These are phyloP conservation scores for Pistacia atlantica DNA, from an alignment of 345 rosid species.

Conservation along the genomic window DNA sequence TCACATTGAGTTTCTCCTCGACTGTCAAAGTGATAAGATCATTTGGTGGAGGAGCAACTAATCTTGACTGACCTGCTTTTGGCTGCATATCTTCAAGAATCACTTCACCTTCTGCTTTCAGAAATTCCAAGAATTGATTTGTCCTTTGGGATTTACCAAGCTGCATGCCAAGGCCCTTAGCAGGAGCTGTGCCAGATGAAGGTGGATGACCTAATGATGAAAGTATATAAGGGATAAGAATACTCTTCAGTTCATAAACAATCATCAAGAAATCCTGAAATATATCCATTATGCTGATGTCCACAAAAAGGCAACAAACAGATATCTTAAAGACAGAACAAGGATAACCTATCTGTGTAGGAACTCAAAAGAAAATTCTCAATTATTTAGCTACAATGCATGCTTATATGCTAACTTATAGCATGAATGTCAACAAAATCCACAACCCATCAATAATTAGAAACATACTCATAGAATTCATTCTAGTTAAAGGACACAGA, in stretches of 20 bases:
- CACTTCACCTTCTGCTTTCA: conserved; percentile 99
- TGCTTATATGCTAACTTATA: too few species aligned
- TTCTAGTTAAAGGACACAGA: too few species aligned
- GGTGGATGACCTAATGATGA: conserved; percentile 65
- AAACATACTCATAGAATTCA: too few species aligned
- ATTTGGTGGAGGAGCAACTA: conserved; percentile 61
- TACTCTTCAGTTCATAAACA: neutral
- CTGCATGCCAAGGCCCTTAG: conserved; percentile 98
- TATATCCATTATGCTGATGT: too few species aligned
- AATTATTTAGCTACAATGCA: too few species aligned
- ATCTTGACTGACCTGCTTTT: conserved; percentile 52
- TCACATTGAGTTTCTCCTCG: conserved; percentile 91
- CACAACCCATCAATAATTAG: too few species aligned
- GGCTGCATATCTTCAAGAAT: conserved; percentile 91
- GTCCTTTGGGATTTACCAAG: conserved; percentile 89
- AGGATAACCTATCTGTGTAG: too few species aligned
- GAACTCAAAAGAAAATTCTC: too few species aligned
- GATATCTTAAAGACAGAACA: too few species aligned
- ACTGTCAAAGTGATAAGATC: conserved; percentile 93
- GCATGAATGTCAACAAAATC: too few species aligned
- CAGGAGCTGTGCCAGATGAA: conserved; percentile 89
- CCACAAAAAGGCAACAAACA: too few species aligned
- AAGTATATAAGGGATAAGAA: conserved; percentile 14
- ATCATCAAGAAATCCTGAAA: too few species aligned
- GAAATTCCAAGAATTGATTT: conserved; percentile 89